Conservation (phyloP, 176 grass and related monocot species). For the Elaeis guineensis region DNA sequence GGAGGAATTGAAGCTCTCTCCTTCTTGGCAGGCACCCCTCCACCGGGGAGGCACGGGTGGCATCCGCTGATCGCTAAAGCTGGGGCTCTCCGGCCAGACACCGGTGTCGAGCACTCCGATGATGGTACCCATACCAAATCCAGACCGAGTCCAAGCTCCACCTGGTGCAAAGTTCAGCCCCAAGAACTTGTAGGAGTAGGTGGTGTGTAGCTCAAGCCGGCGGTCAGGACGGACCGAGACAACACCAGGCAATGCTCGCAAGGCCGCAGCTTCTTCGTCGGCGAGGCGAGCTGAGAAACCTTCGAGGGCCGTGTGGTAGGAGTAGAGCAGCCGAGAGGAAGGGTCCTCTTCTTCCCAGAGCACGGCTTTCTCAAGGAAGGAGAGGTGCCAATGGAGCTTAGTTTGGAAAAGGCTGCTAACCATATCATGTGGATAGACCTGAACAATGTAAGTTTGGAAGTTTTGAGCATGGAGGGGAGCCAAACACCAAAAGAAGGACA, state of each 20-base stretch:
- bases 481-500: constrained; percentile 4
- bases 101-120: constrained; percentile 90
- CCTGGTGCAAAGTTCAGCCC: constrained; percentile 47
- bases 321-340: constrained; percentile 63
- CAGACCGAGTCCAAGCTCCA: constrained; percentile 51
- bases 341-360: constrained; percentile 22
- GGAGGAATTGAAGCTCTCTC: constrained; percentile 48
- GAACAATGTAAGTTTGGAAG: constrained; percentile 66
- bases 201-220: constrained; percentile 65
- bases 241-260: constrained; percentile 43
- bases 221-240: constrained; percentile 57
- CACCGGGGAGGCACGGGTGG: constrained; percentile 47
- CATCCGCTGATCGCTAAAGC: constrained; percentile 75
- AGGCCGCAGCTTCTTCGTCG: constrained; percentile 35
- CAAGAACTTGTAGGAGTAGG: constrained; percentile 77
- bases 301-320: constrained; percentile 73
- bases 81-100: constrained; percentile 87
- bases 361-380: constrained; percentile 46
- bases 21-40: constrained; percentile 61
- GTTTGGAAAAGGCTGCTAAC: background rate
- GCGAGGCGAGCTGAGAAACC: constrained; percentile 68
- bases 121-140: constrained; percentile 49
- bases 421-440: constrained; percentile 36
- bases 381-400: constrained; percentile 46
- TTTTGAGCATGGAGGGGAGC: constrained; percentile 4